These are phyloP conservation scores for Aspergillus terreus DNA, from an alignment of 2,329 filamentous ascomycete genomes.

Conservation along the genomic window DNA sequence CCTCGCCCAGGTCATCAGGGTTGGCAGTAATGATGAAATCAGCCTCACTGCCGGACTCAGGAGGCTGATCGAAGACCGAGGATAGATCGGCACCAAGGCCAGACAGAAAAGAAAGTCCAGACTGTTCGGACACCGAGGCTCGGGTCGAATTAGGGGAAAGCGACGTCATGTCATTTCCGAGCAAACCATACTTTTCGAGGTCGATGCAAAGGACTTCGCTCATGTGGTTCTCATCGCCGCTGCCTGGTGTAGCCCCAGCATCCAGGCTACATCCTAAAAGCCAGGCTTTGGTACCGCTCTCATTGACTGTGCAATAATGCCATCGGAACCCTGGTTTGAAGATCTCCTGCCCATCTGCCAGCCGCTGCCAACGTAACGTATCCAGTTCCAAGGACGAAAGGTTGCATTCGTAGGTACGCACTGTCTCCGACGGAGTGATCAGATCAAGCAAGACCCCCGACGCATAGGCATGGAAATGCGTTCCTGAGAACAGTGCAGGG, in stretches of 20 bases:
- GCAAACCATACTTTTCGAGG: slow-evolving; percentile 81
- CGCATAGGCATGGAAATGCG: slow-evolving; percentile 92
- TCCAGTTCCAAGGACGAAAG: slow-evolving; percentile 84
- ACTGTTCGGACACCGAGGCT: slow-evolving; percentile 52
- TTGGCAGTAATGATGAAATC: slow-evolving; percentile 91
- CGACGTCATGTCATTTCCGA: slow-evolving; percentile 69
- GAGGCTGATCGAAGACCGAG: slow-evolving; percentile 78
- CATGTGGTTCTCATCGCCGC: slow-evolving; percentile 81
- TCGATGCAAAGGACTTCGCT: slow-evolving; percentile 95
- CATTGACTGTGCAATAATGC: slow-evolving; percentile 97
- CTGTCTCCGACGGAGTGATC: slow-evolving; percentile 85
- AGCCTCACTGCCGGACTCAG: slow-evolving; percentile 78
- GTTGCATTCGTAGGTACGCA: slow-evolving; percentile 81
- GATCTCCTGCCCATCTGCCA: slow-evolving; percentile 90
- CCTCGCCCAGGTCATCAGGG: slow-evolving; percentile 56
- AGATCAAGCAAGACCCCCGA: slow-evolving; percentile 92
- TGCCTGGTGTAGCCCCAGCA: slow-evolving; percentile 60
- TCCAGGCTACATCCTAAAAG: slow-evolving; percentile 88
- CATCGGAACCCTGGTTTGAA: slow-evolving; percentile 90
- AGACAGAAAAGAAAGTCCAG: slow-evolving; percentile 49
- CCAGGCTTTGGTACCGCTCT: slow-evolving; percentile 95
- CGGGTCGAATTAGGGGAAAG: slow-evolving; percentile 49
- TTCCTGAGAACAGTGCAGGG: slow-evolving; percentile 83
- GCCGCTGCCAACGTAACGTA: slow-evolving; percentile 85
- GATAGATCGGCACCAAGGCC: slow-evolving; percentile 83